Evolutionary conservation across 1,139 yeast species (phyloP).

Genomic region (Taphrina confusa): DNA sequence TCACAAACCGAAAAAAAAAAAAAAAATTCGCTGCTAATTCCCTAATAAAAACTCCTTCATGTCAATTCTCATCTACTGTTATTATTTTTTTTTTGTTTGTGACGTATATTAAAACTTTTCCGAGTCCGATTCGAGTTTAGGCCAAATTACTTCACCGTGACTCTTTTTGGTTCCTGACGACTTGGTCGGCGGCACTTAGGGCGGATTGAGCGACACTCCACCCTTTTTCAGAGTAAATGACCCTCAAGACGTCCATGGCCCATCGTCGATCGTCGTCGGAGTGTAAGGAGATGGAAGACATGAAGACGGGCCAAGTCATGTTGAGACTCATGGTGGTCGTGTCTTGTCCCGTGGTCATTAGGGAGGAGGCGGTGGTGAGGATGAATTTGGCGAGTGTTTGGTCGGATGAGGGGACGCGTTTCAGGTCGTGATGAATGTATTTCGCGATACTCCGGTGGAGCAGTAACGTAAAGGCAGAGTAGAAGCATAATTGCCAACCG

Average conservation of each 20-base stretch:
- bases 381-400: conserved; percentile 9
- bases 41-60: too few relatives aligned
- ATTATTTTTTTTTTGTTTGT: too few relatives aligned
- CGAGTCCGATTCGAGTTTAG: too few relatives aligned
- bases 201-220: conserved; percentile 26
- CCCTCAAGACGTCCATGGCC: not conserved
- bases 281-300: conserved; percentile 6
- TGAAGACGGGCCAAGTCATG: conserved; percentile 21
- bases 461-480: conserved; percentile 13
- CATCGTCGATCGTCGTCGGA: conserved; percentile 3
- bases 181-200: conserved; percentile 2
- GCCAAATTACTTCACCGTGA: too few relatives aligned
- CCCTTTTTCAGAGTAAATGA: conserved; percentile 12
- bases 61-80: too few relatives aligned
- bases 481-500: conserved; percentile 18
- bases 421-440: conserved; percentile 4
- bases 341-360: not conserved
- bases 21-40: too few relatives aligned
- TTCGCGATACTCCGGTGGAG: conserved; percentile 13
- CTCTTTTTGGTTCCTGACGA: not conserved
- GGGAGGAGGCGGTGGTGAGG: conserved; percentile 9
- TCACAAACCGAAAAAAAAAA: too few relatives aligned
- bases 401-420: conserved; percentile 5
- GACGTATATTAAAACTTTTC: too few relatives aligned
- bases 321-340: conserved; percentile 20